Conservation (phyloP, 441 rosid genomes). For the Eutrema salsugineum region DNA sequence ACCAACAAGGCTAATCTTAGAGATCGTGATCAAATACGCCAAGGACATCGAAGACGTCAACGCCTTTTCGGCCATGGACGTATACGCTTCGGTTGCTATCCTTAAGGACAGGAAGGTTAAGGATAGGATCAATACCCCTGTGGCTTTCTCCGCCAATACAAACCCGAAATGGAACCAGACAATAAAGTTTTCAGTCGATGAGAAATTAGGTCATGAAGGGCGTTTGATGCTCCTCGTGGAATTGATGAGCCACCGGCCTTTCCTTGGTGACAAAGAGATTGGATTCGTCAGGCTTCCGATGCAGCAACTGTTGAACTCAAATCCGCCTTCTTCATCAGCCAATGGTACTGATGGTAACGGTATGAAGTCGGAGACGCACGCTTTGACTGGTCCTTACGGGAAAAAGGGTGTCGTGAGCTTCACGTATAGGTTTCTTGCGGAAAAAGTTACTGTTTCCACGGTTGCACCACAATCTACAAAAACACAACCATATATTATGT, state of each 20-base stretch:
- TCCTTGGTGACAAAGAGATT: slow-evolving; percentile 56
- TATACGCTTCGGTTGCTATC: slow-evolving; percentile 50
- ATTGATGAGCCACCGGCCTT: slow-evolving; percentile 56
- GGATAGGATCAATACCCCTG: slow-evolving; percentile 39
- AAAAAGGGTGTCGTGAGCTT: slow-evolving; percentile 26
- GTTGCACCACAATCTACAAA: neutral
- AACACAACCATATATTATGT: slow-evolving; percentile 21
- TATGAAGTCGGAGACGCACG: slow-evolving; percentile 25
- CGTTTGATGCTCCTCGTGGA: slow-evolving; percentile 44
- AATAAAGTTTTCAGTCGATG: slow-evolving; percentile 47
- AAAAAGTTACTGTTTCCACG: neutral
- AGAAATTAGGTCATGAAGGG: slow-evolving; percentile 42
- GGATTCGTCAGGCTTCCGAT: slow-evolving; percentile 63
- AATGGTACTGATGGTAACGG: neutral
- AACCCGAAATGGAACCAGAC: slow-evolving; percentile 65
- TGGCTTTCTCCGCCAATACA: slow-evolving; percentile 38
- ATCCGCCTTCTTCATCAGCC: slow-evolving; percentile 1
- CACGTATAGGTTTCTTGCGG: slow-evolving; percentile 24
- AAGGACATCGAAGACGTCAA: slow-evolving; percentile 51
- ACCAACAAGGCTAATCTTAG: slow-evolving; percentile 25
- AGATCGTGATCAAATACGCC: slow-evolving; percentile 48
- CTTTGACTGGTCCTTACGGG: slow-evolving; percentile 23
- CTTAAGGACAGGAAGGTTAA: slow-evolving; percentile 36
- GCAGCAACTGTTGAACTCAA: slow-evolving; percentile 42
- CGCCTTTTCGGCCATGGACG: slow-evolving; percentile 57